These are phyloP conservation scores for Magnaporthiopsis rhizophila DNA, from an alignment of 2,329 filamentous ascomycete species.

Conservation along the genomic window DNA sequence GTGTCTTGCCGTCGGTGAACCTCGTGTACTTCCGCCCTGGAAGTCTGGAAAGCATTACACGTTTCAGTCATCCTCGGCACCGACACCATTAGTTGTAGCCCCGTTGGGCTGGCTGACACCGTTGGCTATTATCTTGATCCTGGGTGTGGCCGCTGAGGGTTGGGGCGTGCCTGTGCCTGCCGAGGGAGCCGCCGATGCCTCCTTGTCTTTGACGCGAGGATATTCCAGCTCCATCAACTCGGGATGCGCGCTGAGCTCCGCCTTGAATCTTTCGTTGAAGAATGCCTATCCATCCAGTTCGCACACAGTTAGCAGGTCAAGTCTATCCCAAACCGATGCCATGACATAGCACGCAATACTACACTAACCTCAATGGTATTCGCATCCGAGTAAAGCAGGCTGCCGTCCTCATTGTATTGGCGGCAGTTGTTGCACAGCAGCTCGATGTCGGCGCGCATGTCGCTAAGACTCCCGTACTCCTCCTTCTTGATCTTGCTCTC, in stretches of 20 bases:
- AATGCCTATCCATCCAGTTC: constrained; percentile 36
- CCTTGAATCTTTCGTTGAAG: constrained; percentile 45
- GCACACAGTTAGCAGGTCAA: background rate
- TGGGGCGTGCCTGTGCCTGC: constrained; percentile 21
- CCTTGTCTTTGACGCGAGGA: constrained; percentile 19
- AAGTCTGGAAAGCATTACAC: background rate
- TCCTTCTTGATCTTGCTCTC: constrained; percentile 93
- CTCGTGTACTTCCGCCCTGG: too few species aligned
- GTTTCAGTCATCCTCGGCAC: constrained; percentile 8
- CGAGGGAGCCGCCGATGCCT: constrained; percentile 33
- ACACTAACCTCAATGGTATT: constrained; percentile 81
- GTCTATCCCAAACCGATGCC: too few species aligned
- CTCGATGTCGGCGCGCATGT: constrained; percentile 75
- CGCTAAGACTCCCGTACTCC: constrained; percentile 74
- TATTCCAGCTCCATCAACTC: constrained; percentile 19
- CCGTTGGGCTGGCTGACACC: constrained; percentile 10
- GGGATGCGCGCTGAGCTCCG: constrained; percentile 15
- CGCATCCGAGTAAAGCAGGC: constrained; percentile 84
- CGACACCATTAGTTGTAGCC: background rate
- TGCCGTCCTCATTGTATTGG: constrained; percentile 95
- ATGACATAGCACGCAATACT: constrained; percentile 1
- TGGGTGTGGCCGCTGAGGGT: constrained; percentile 14
- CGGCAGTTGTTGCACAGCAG: constrained; percentile 85
- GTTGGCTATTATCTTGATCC: constrained; percentile 19
- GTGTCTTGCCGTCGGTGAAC: too few species aligned